phyloP scores from a whole-genome alignment of 116 monocot genomes.

The Phalaenopsis hybrid region DNA sequence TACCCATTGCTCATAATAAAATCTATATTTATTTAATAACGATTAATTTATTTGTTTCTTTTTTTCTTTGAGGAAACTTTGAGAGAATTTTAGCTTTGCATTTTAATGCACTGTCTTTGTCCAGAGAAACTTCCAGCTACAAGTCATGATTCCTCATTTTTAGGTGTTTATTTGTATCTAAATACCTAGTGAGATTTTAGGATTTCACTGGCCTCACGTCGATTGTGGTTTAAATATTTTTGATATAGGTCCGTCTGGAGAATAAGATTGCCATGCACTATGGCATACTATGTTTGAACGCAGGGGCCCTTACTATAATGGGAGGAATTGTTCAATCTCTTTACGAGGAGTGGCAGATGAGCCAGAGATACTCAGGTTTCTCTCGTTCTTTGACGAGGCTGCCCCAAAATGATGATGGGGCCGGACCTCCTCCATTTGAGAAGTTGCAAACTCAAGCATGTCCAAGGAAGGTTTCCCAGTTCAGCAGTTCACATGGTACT shows the following conservation, averaged over 20 bases:
- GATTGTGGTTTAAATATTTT: not conserved
- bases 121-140: not conserved
- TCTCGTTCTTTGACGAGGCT: constrained; percentile 42
- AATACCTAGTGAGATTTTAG: not conserved
- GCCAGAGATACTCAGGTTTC: constrained; percentile 72
- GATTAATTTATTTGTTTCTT: too few species aligned
- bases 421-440: constrained; percentile 81
- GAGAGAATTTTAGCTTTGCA: not conserved
- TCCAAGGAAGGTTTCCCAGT: constrained; percentile 9
- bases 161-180: not conserved
- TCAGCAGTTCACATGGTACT: constrained; percentile 24
- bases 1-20: too few species aligned
- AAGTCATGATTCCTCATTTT: not conserved
- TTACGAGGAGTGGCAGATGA: constrained; percentile 86
- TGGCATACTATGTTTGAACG: constrained; percentile 78
- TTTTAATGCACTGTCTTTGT: not conserved
- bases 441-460: constrained; percentile 44
- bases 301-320: constrained; percentile 51
- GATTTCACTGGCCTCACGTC: not conserved
- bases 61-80: not conserved
- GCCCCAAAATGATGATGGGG: constrained; percentile 36
- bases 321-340: constrained; percentile 82
- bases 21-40: too few species aligned
- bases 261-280: constrained; percentile 57
- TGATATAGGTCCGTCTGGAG: constrained; percentile 53